A percentile compares a stretch with the other conserved stretches of the same genome.
Conservation (phyloP, 2,329 filamentous ascomycete species). For the Talaromyces sp. region DNA sequence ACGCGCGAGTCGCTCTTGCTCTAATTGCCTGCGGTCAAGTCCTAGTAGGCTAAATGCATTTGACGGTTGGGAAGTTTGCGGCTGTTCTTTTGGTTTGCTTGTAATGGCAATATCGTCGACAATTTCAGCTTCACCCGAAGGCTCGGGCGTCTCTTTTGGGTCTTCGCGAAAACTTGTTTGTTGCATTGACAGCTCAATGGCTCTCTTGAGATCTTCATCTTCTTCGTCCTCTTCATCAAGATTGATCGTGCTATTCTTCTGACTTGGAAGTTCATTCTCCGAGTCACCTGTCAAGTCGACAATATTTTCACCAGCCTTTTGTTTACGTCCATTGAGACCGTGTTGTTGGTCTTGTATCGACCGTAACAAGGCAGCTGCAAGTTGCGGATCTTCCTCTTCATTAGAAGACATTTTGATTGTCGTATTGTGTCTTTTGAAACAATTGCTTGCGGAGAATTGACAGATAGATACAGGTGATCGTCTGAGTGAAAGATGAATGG, state of each 20-base stretch:
- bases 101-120: background rate
- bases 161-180: slow-evolving; percentile 4
- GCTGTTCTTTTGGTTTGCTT: background rate
- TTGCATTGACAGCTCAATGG: slow-evolving; percentile 31
- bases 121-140: background rate
- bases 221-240: slow-evolving; percentile 15
- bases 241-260: slow-evolving; percentile 18
- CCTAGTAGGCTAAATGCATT: slow-evolving; percentile 39
- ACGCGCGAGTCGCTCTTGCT: slow-evolving; percentile 72
- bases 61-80: background rate
- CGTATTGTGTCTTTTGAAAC: background rate
- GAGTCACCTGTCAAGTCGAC: slow-evolving; percentile 32
- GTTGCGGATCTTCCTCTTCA: background rate
- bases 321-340: background rate
- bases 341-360: background rate
- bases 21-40: slow-evolving; percentile 77
- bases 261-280: slow-evolving; percentile 23
- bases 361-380: background rate
- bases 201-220: slow-evolving; percentile 32
- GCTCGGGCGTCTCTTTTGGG: background rate
- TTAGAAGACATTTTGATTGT: background rate
- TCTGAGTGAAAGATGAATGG: background rate
- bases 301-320: slow-evolving; percentile 10
- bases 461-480: background rate
- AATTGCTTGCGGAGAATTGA: background rate